Conservation (phyloP, 2,329 filamentous ascomycete species). For the Thielaviopsis punctulata region DNA sequence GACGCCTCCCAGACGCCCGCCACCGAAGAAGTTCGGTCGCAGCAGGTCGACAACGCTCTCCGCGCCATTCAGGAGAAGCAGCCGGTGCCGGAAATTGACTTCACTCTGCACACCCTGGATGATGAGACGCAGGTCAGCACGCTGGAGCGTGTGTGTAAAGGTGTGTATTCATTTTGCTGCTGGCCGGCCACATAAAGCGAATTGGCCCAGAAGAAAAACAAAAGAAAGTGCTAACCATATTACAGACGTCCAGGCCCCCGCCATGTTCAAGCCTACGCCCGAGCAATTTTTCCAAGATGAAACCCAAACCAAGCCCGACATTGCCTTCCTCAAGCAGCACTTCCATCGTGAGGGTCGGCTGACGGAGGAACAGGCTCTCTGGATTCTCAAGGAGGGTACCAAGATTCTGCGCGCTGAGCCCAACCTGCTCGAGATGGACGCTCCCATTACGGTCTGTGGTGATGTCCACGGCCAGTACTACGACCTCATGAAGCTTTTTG, state of each 20-base stretch:
- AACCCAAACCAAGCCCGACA: slow-evolving; percentile 73
- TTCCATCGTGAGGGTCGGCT: slow-evolving; percentile 94
- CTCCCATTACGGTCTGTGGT: slow-evolving; percentile 94
- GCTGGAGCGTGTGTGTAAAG: slow-evolving; percentile 93
- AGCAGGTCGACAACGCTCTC: slow-evolving; percentile 72
- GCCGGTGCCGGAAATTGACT: slow-evolving; percentile 93
- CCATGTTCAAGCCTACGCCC: slow-evolving; percentile 79
- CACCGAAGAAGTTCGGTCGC: slow-evolving; percentile 31
- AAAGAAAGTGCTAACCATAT: neutral
- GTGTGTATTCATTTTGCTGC: slow-evolving; percentile 46
- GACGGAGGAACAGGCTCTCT: slow-evolving; percentile 93
- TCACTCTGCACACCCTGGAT: slow-evolving; percentile 96
- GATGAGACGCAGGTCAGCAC: slow-evolving; percentile 93
- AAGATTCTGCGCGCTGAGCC: slow-evolving; percentile 79
- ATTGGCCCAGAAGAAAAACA: neutral
- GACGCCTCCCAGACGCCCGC: slow-evolving; percentile 22
- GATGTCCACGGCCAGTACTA: slow-evolving; percentile 99
- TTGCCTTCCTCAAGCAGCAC: slow-evolving; percentile 91
- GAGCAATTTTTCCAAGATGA: slow-evolving; percentile 87
- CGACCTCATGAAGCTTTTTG: slow-evolving; percentile 98
- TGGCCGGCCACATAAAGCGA: no score
- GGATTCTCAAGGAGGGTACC: slow-evolving; percentile 78
- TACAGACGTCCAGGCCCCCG: slow-evolving; percentile 90
- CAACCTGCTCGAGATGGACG: slow-evolving; percentile 97
- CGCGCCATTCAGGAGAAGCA: slow-evolving; percentile 90